phyloP scores from a whole-genome alignment of 805 yeast species.

The Starmerella bacillaris region DNA sequence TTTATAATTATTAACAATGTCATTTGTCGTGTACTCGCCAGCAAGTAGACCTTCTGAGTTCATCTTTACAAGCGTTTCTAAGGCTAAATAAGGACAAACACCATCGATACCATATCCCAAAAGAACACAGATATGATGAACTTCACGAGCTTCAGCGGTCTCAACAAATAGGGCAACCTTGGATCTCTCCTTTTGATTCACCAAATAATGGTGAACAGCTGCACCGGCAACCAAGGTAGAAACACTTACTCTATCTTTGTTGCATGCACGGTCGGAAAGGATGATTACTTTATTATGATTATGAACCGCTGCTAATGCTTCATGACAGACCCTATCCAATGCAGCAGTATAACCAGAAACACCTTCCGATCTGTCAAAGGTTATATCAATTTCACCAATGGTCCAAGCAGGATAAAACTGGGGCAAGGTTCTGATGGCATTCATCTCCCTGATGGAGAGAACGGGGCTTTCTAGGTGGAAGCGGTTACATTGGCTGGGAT shows the following conservation, averaged over 20 bases:
- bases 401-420: conserved; percentile 76
- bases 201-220: conserved; percentile 92
- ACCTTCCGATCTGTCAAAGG: conserved; percentile 71
- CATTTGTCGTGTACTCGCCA: conserved; percentile 35
- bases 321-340: conserved; percentile 69
- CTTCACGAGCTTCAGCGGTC: conserved; percentile 94
- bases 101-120: conserved; percentile 97
- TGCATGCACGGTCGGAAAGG: conserved; percentile 51
- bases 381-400: conserved; percentile 64
- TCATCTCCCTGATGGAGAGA: conserved; percentile 51
- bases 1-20: conserved; percentile 61
- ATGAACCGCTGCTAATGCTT: conserved; percentile 71
- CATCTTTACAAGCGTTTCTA: conserved; percentile 75
- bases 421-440: conserved; percentile 54
- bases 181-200: conserved; percentile 88
- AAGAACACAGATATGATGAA: conserved; percentile 85
- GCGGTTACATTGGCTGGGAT: conserved; percentile 79
- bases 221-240: conserved; percentile 86
- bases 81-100: conserved; percentile 78
- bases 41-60: conserved; percentile 51
- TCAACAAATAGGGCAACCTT: conserved; percentile 82
- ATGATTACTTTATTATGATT: conserved; percentile 56
- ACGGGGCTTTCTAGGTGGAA: conserved; percentile 70
- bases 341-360: conserved; percentile 69
- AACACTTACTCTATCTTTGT: conserved; percentile 51